Evolutionary conservation across 768 basidiomycete genomes (phyloP), one percentile per base, ranked within the genome.

Genomic region (Mycena belliarum): DNA sequence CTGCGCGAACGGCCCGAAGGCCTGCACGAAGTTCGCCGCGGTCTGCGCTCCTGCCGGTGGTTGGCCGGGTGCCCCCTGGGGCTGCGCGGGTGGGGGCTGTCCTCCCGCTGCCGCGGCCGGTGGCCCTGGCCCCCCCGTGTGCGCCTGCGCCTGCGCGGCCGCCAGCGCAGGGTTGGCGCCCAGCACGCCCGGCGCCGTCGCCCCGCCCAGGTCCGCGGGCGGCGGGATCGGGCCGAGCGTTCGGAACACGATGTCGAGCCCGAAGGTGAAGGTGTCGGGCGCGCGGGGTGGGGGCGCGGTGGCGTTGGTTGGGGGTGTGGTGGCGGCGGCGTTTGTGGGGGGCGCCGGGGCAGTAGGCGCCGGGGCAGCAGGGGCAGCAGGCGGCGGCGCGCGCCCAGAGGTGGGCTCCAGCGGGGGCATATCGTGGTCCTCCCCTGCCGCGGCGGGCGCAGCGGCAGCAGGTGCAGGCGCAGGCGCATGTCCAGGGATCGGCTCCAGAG

Each of bases 191-290:
- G n/a, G n/a, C n/a, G 46, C 54, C 12, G 2, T 33, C 37, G 45
- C 46, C 21, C 33, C 49, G 21, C 18, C 10, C 41, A 59, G n/a
- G 40, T 59, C 41, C 24, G 20, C 57, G 16, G 52, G 47, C 32
- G 57, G 57, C 48, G 58, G 58, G 23, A 60, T 50, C 15, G 58
- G 58, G 25, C 58, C 58, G 6, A 60, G 41, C 43, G 58, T 50
- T 26, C 48, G 21, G 23, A 60, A 60, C 4, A 60, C 52, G 21
- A 60, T 55, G 49, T 60, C 58, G 43, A 60, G 52, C 6, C 48
- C 48, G 42, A 60, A 54, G 15, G 48, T 38, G 37, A 38, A 38
- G 4, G 37, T 38, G 37, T 38, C 20, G 18, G 37, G 37, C 33
- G 33, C 33, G 33, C 14, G 33, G 12, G 33, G 33, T 15, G 33